These are phyloP conservation scores for Spinacia oleracea DNA, from an alignment of 179 eudicot species.

Conservation along the genomic window DNA sequence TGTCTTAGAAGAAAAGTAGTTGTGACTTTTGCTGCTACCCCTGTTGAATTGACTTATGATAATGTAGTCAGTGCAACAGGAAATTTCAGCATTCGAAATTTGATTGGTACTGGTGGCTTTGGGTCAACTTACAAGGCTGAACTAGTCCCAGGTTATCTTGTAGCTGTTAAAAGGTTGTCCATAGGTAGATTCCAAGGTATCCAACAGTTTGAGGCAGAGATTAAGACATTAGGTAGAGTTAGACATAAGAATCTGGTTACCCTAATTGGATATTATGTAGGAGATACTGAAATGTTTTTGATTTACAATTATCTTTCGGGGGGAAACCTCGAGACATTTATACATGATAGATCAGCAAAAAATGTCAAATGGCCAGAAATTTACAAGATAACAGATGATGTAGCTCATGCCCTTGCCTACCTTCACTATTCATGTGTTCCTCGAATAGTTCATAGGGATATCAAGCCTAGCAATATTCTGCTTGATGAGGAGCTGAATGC, in stretches of 20 bases:
- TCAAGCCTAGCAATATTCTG: slow-evolving; percentile 66
- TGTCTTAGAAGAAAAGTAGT: slow-evolving; percentile 43
- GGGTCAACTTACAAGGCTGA: slow-evolving; percentile 60
- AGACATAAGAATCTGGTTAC: slow-evolving; percentile 59
- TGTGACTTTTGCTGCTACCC: slow-evolving; percentile 49
- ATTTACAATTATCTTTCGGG: slow-evolving; percentile 62
- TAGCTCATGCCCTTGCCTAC: slow-evolving; percentile 54
- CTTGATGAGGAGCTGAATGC: slow-evolving; percentile 63
- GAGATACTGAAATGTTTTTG: slow-evolving; percentile 60
- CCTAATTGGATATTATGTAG: slow-evolving; percentile 58
- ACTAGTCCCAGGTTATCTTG: slow-evolving; percentile 48
- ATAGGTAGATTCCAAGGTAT: slow-evolving; percentile 58
- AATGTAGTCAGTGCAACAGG: slow-evolving; percentile 57
- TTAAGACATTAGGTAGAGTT: slow-evolving; percentile 57
- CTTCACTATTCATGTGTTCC: slow-evolving; percentile 63
- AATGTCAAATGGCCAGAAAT: slow-evolving; percentile 45
- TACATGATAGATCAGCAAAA: slow-evolving; percentile 45
- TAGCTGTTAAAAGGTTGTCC: slow-evolving; percentile 58
- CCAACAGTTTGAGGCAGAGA: slow-evolving; percentile 62
- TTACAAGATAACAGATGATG: slow-evolving; percentile 52
- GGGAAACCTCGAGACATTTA: slow-evolving; percentile 61
- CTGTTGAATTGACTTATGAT: slow-evolving; percentile 48
- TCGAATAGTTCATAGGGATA: slow-evolving; percentile 58
- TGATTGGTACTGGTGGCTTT: slow-evolving; percentile 58
- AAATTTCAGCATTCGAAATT: slow-evolving; percentile 50